phyloP scores from a whole-genome alignment of 2,329 filamentous ascomycete species.

The Dactylonectria estremocensis region DNA sequence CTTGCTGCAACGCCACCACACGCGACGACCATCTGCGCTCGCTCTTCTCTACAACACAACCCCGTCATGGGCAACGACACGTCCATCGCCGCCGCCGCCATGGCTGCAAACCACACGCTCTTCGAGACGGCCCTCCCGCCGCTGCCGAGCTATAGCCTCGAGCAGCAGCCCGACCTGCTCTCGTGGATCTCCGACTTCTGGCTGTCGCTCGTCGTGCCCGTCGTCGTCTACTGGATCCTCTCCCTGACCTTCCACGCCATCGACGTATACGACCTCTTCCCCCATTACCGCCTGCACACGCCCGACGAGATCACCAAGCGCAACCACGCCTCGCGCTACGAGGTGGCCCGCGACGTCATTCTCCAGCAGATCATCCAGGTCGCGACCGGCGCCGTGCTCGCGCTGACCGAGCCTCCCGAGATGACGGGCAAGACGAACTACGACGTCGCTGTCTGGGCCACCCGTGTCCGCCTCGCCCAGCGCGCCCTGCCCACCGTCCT shows the following conservation, averaged over 20 bases:
- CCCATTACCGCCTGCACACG: slow-evolving; percentile 94
- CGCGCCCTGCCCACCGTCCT: slow-evolving; percentile 82
- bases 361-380: slow-evolving; percentile 94
- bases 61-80: slow-evolving; percentile 59
- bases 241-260: slow-evolving; percentile 91
- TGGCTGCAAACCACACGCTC: slow-evolving; percentile 67
- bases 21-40: background rate
- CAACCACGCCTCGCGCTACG: slow-evolving; percentile 87
- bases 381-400: slow-evolving; percentile 76
- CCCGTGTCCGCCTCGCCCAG: slow-evolving; percentile 84
- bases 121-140: slow-evolving; percentile 79
- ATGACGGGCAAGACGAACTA: slow-evolving; percentile 85
- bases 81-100: slow-evolving; percentile 53
- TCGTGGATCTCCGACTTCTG: slow-evolving; percentile 86
- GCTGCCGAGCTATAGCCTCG: slow-evolving; percentile 85
- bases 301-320: slow-evolving; percentile 90
- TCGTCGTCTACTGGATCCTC: slow-evolving; percentile 89
- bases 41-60: slow-evolving; percentile 6
- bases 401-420: slow-evolving; percentile 80
- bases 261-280: slow-evolving; percentile 87
- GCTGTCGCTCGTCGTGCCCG: slow-evolving; percentile 81
- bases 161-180: slow-evolving; percentile 79
- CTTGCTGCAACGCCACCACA: slow-evolving; percentile 22
- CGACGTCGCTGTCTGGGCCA: slow-evolving; percentile 92
- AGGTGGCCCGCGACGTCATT: slow-evolving; percentile 92